These are phyloP conservation scores for Arabidopsis suecica DNA, from an alignment of 345 rosid genomes.

Conservation along the genomic window DNA sequence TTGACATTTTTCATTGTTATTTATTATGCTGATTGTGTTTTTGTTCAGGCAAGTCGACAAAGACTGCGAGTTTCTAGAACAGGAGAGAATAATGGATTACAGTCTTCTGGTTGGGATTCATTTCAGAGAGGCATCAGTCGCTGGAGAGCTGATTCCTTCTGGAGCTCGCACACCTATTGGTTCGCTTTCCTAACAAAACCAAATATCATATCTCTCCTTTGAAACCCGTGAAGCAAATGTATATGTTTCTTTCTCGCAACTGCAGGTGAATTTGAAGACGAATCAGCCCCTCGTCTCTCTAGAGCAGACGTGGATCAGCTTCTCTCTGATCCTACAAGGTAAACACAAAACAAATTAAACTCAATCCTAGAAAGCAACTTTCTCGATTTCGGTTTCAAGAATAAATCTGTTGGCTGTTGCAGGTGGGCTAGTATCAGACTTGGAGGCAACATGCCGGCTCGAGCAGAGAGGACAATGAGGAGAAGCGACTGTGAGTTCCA, in stretches of 20 bases:
- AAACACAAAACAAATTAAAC: neutral
- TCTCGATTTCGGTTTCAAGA: neutral
- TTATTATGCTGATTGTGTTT: neutral
- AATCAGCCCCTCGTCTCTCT: conserved; percentile 47
- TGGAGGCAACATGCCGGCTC: conserved; percentile 85
- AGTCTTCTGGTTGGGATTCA: conserved; percentile 93
- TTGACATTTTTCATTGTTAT: neutral
- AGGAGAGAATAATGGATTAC: conserved; percentile 95
- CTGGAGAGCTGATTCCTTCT: conserved; percentile 66
- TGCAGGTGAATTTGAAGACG: conserved; percentile 44
- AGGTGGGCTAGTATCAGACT: conserved; percentile 82
- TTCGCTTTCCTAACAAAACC: neutral
- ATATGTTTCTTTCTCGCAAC: neutral
- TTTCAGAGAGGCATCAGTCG: conserved; percentile 68
- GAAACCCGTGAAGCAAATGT: neutral
- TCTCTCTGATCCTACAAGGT: conserved; percentile 49
- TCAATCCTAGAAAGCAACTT: neutral
- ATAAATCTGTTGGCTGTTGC: conserved; percentile 25
- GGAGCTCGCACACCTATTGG: conserved; percentile 56
- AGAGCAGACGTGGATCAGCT: conserved; percentile 48
- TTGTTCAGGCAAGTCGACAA: conserved; percentile 75
- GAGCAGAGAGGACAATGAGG: conserved; percentile 77
- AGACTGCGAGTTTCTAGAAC: conserved; percentile 93
- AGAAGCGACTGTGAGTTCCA: conserved; percentile 64
- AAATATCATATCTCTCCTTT: neutral